Evolutionary conservation across 352 stramenopile species (phyloP).

Genomic region (Phytophthora pseudosyringae): DNA sequence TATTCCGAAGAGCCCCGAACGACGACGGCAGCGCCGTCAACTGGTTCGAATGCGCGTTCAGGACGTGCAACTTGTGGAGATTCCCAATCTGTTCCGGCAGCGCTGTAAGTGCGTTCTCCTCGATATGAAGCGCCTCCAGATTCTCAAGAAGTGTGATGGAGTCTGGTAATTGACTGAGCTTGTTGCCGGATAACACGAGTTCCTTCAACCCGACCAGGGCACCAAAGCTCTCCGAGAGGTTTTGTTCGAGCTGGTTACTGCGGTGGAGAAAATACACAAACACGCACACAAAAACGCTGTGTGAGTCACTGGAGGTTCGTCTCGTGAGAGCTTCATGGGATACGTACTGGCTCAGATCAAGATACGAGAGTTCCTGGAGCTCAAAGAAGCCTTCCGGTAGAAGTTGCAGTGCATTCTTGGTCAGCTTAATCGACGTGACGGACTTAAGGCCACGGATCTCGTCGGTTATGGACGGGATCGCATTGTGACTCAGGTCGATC

Average conservation of each 20-base stretch:
- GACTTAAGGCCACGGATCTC: slow-evolving; percentile 61
- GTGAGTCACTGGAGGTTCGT: neutral
- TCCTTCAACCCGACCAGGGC: slow-evolving; percentile 64
- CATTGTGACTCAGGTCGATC: slow-evolving; percentile 84
- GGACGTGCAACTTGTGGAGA: slow-evolving; percentile 61
- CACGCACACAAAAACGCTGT: neutral
- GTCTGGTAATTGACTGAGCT: slow-evolving; percentile 62
- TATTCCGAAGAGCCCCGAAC: slow-evolving; percentile 50
- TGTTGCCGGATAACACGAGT: slow-evolving; percentile 65
- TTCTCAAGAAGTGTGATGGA: slow-evolving; percentile 50
- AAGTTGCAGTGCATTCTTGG: slow-evolving; percentile 64
- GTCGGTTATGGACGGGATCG: slow-evolving; percentile 57
- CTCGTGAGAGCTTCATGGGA: neutral
- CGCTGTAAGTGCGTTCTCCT: slow-evolving; percentile 63
- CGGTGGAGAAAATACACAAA: neutral
- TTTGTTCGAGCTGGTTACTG: slow-evolving; percentile 69
- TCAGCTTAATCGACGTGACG: slow-evolving; percentile 70
- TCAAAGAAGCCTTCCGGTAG: slow-evolving; percentile 75
- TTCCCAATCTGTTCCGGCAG: slow-evolving; percentile 62
- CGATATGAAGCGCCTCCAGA: slow-evolving; percentile 63
- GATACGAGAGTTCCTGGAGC: slow-evolving; percentile 61
- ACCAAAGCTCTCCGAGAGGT: slow-evolving; percentile 63
- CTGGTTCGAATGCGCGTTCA: slow-evolving; percentile 72
- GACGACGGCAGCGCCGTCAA: slow-evolving; percentile 52
- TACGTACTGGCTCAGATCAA: slow-evolving; percentile 80